A percentile compares a stretch with the other conserved stretches of the same genome.
These are phyloP conservation scores for Pulveroboletus sp. DNA, from an alignment of 768 basidiomycete genomes.

Conservation along the genomic window DNA sequence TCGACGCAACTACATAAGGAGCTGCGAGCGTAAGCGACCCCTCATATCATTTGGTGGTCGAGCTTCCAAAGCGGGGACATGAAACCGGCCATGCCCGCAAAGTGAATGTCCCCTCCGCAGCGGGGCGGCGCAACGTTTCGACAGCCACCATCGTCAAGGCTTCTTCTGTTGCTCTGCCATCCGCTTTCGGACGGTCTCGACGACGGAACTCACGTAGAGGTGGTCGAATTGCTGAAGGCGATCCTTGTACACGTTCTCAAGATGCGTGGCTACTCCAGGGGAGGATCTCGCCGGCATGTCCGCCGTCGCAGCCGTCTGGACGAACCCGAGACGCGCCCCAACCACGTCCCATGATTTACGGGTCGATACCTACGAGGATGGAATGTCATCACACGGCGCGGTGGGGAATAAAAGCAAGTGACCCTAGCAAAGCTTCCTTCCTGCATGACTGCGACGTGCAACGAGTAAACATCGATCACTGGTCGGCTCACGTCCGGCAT, in stretches of 20 bases:
- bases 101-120: constrained; percentile 1
- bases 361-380: constrained; percentile 17
- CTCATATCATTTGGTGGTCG: constrained; percentile 4
- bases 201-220: constrained; percentile 31
- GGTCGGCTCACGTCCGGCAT: constrained; percentile 27
- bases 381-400: neutral
- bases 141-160: constrained; percentile 15
- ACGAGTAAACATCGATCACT: constrained; percentile 27
- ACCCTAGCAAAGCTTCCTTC: constrained; percentile 30
- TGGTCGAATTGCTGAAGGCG: constrained; percentile 33
- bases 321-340: constrained; percentile 25
- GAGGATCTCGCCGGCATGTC: constrained; percentile 24
- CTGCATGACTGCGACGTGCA: constrained; percentile 33
- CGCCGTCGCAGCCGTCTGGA: constrained; percentile 20
- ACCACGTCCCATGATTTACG: constrained; percentile 29
- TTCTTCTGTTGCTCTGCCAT: constrained; percentile 32
- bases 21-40: neutral
- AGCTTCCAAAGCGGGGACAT: constrained; percentile 15
- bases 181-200: constrained; percentile 31
- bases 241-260: constrained; percentile 27
- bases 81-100: constrained; percentile 5
- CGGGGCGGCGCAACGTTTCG: constrained; percentile 6
- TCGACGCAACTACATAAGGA: constrained; percentile 1
- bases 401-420: constrained; percentile 8
- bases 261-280: constrained; percentile 22